Evolutionary conservation across 2,329 filamentous ascomycete species (phyloP), one percentile per base, ranked within the genome.

Genomic region (Waltergamsia citrina): DNA sequence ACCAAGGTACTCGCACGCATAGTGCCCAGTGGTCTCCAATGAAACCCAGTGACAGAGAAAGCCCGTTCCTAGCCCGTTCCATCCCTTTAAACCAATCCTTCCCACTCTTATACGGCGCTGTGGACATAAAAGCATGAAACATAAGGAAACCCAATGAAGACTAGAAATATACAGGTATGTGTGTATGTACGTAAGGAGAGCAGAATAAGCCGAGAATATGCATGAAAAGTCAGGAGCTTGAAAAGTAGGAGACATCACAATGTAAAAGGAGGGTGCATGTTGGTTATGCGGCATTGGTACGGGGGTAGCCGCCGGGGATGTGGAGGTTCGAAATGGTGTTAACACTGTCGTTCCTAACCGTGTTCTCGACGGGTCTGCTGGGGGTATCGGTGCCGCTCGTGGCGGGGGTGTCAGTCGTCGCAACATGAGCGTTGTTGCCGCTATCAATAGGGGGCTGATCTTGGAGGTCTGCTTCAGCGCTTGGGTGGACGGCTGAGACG

Each of bases 281-380:
- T 35, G 17, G 51, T 62, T 62, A 51, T 48, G 71, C 37, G 63
- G 78, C 45, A 41, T 60, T 44, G 35, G 40, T 51, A 41, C 55
- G 64, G 7, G 77, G 77, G 49, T 69, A 86, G 43, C 79, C 68
- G 9, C 81, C 81, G 4, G 81, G 81, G 14, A 86, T 70, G 48
- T 82, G 78, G 33, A 85, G 56, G 47, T 79, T 70, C 35, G 75
- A 77, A 29, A 83, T 72, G 19, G 69, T 73, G 10, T 67, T 63
- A 6, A 66, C 60, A 42, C 69, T 66, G 30, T 64, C 57, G 11
- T 53, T 57, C 32, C 63, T 50, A 6, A 30, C 32, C 33, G 42
- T 45, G 32, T 45, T 40, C 7, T 46, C 43, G 2, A 45, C 42
- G 4, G 53, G 52, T 23, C 56, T 48, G 9, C 42, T 37, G 11